Base-by-base conservation (phyloP, 768 basidiomycete species). In the Russula sp. region DNA sequence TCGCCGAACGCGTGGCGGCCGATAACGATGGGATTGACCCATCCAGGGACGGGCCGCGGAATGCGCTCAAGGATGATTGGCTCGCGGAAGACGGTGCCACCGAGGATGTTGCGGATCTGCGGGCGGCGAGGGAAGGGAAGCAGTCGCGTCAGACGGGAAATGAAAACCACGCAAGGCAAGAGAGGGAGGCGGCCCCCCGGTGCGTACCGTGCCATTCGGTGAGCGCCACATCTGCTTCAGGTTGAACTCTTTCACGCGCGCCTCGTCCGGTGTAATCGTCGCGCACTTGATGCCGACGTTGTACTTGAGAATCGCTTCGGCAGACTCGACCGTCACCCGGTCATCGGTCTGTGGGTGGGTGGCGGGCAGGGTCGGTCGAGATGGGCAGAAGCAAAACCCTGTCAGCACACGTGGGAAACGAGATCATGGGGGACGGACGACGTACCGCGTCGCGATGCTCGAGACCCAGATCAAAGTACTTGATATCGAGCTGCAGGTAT, bases 221-320 rank as follows among this genome's bases (percentile, higher is more conserved):
- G 91, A 93, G 79, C 81, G 89, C 95, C 94, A 97, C 96, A 99
- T 99, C 76, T 95, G 86, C 81, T 97, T 98, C 73, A 99, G 82
- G 55, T 94, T 91, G 84, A 97, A 99, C 76, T 98, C 97, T 73
- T 94, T 77, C 52, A 98, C 94, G 62, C 95, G 88, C 27, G 86
- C 93, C 74, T 98, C 96, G 73, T 99, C 97, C 6, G 97, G 97
- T 1, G 97, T 99, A 77, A 98, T 98, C 50, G 96, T 98, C 45
- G 95, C 96, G 78, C 96, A 99, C 77, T 99, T 99, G 79, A 98
- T 94, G 66, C 96, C 97, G 67, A 99, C 97, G 66, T 87, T 87
- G 83, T 97, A 85, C 75, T 97, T 82, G 61, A 90, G 81, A 73
- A 98, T 98, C 60, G 97, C 97, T 68, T 98, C 85, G 18, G 96